Conservation (phyloP, 352 stramenopile species). For the Phytophthora capsici region DNA sequence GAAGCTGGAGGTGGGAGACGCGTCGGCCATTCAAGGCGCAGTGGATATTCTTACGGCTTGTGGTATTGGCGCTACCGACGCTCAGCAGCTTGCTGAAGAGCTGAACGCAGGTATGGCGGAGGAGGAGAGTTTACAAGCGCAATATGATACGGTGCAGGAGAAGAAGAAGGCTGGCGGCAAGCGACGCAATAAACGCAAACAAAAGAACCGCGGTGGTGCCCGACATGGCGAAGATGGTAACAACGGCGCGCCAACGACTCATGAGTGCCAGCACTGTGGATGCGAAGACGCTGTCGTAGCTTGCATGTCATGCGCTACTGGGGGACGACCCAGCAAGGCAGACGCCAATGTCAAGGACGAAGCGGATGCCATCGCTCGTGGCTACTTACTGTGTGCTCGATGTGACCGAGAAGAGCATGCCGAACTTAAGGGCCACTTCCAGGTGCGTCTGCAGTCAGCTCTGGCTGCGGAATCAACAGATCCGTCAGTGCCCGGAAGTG, state of each 20-base stretch:
- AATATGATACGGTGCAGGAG: constrained; percentile 37
- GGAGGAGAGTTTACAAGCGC: constrained; percentile 40
- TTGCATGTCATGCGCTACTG: constrained; percentile 67
- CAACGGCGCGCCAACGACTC: constrained; percentile 6
- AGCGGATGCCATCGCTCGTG: constrained; percentile 60
- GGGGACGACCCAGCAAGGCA: constrained; percentile 28
- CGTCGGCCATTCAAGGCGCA: constrained; percentile 66
- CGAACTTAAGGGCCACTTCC: constrained; percentile 68
- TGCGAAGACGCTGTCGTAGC: constrained; percentile 63
- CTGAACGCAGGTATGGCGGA: constrained; percentile 53
- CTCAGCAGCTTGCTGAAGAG: constrained; percentile 67
- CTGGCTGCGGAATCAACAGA: constrained; percentile 33
- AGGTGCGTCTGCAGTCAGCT: constrained; percentile 49
- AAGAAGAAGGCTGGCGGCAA: constrained; percentile 53
- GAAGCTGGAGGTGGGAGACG: constrained; percentile 79
- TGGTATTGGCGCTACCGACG: constrained; percentile 56
- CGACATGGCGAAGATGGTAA: constrained; percentile 16
- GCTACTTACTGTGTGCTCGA: constrained; percentile 71
- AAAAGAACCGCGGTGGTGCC: constrained; percentile 49
- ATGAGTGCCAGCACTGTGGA: constrained; percentile 78
- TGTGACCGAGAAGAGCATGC: constrained; percentile 77
- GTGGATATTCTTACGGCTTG: constrained; percentile 76
- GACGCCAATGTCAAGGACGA: constrained; percentile 50
- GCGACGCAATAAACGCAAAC: constrained; percentile 61
- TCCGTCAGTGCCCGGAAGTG: constrained; percentile 29